Evolutionary conservation across 2,329 filamentous ascomycete genomes (phyloP), one percentile per base, ranked within the genome.

Genomic region (Diaporthe ilicicola): DNA sequence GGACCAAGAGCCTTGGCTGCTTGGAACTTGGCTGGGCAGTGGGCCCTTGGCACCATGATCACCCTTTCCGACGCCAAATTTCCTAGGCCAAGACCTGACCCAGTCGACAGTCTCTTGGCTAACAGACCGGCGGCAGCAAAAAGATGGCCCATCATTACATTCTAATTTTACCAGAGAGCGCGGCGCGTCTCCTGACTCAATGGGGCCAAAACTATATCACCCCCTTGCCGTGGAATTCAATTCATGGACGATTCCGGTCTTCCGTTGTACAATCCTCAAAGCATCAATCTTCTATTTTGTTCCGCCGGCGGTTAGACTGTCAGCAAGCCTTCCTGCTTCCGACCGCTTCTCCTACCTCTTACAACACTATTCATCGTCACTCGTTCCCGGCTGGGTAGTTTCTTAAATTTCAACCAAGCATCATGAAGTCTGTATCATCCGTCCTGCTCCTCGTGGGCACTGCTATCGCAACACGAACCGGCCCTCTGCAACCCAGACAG

Each of bases 121-220:
- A n/a, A 2, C 65, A 64, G 50, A 42, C 50, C 46, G 67, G 55
- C 50, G 55, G 67, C 67, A 42, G 27, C 46, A 37, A 50, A 44
- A 44, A 24, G 46, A 29, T 64, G 37, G 48, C 48, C 54, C 39
- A 42, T 51, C 44, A 34, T 64, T 42, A 54, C 22, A 53, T 65
- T 59, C 69, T 69, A 69, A 69, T 69, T 69, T 69, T 61, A 69
- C 51, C 24, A 48, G 69, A 42, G 44, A 34, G 64, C 53, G 67
- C 32, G 67, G 42, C 54, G 44, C 24, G 55, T 39, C 67, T 50
- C 67, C 64, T 56, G 67, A 61, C 29, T 67, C 53, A 32, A 54
- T 53, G 34, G 39, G 10, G 19, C 24, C n/a, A 42, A 32, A 54
- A 51, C 42, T 50, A 67, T 67, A 61, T 61, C 54, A 69, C 27